Evolutionary conservation across 495 filamentous ascomycete genomes (phyloP), one percentile per base, ranked within the genome.

Genomic region (Neurospora intermedia): DNA sequence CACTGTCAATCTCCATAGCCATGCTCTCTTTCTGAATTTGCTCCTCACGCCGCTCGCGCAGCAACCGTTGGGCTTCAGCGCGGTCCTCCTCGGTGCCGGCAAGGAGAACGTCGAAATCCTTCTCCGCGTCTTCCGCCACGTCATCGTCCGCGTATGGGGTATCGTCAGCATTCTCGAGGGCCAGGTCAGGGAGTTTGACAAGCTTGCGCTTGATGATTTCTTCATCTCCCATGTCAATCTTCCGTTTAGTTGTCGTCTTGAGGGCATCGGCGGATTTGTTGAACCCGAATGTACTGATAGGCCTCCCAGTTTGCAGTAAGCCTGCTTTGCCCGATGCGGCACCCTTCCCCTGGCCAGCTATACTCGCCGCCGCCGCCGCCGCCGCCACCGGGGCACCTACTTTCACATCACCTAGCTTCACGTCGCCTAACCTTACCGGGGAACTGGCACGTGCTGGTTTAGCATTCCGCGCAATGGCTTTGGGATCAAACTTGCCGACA

Each of bases 401-500:
- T 75, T 85, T 82, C 76, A 77, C 70, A 23, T 77, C 76, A 11
- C 76, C 74, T 18, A 80, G 71, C 23, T 77, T 78, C 70, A 84
- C 78, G 69, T 73, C 79, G 15, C 83, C 84, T 9, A 85, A 77
- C 73, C 80, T 84, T 18, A 81, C 75, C 0, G 81, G 80, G 1
- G 80, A 77, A 69, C 78, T 77, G 5, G 83, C 72, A 8, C 80
- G 77, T 38, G 90, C 89, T 39, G 90, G 83, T 71, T 90, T 85
- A 16, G 89, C 86, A 78, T 90, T 92, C 80, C 92, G 94, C 0
- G 88, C 91, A 72, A 96, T 94, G 1, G 91, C 90, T 79, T 96
- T 96, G 1, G 92, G 93, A 75, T 97, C 92, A 75, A 96, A 97
- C 79, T 96, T 97, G 71, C 93, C 92, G 40, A 88, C 83, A 76